Conservation (phyloP, 352 stramenopile species). For the Discostella stelligera region DNA sequence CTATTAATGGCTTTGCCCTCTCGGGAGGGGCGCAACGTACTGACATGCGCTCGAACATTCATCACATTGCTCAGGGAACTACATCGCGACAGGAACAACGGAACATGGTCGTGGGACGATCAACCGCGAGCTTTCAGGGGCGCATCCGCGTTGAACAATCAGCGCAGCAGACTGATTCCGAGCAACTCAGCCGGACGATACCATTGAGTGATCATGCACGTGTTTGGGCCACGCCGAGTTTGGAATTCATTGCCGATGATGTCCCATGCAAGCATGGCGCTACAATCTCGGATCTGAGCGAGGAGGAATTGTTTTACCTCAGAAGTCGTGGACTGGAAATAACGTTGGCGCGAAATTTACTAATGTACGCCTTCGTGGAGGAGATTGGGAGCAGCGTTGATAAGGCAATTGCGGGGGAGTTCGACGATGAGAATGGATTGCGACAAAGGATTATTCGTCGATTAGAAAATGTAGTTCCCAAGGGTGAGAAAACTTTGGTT, state of each 20-base stretch:
- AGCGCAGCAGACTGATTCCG: conserved; percentile 83
- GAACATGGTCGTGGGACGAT: conserved; percentile 82
- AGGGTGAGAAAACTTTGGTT: conserved; percentile 66
- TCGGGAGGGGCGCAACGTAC: conserved; percentile 75
- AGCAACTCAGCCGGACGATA: conserved; percentile 84
- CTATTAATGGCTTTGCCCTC: conserved; percentile 76
- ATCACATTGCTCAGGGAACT: conserved; percentile 80
- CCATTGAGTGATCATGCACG: conserved; percentile 82
- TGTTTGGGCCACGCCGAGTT: conserved; percentile 82
- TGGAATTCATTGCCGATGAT: conserved; percentile 88
- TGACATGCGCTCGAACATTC: conserved; percentile 85
- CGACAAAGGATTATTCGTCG: conserved; percentile 62
- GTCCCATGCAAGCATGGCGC: conserved; percentile 86
- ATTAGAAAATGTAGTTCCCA: conserved; percentile 74
- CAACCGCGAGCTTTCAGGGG: conserved; percentile 82
- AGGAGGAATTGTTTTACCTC: conserved; percentile 87
- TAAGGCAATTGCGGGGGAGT: conserved; percentile 44
- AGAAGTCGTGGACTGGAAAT: conserved; percentile 78
- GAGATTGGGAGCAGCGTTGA: conserved; percentile 69
- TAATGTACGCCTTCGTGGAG: conserved; percentile 83
- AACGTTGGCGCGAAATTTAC: conserved; percentile 68
- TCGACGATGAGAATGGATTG: conserved; percentile 65
- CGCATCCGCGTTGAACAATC: conserved; percentile 84
- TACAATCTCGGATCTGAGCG: conserved; percentile 85
- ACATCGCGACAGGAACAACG: conserved; percentile 80